Evolutionary conservation across 129 eudicot genomes (phyloP), one percentile per base, ranked within the genome.

Genomic region (Scalesia atractyloides): DNA sequence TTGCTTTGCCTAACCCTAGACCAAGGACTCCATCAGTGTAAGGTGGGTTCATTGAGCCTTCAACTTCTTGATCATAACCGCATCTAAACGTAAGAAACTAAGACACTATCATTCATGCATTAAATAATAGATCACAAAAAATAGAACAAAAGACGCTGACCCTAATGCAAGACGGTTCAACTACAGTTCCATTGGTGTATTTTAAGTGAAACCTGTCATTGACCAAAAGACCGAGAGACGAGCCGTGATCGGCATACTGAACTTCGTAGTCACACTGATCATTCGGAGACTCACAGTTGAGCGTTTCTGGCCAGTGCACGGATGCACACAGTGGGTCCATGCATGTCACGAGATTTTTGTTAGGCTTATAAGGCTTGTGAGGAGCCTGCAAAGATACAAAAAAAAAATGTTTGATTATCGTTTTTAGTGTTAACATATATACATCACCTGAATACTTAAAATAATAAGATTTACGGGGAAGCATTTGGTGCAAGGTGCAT

Each of bases 21-120:
- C 77, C 77, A 73, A 73, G 69, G 50, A 73, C 49, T 54, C 77
- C 77, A 47, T 73, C 77, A 24, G 65, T 56, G 61, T 26, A 15
- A 16, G 77, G 77, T 33, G 69, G 77, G 39, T 47, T 15, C 14
- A 9, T 11, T 11, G 69, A 41, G 4, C 19, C 33, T 17, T 54
- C 60, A 26, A 60, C 69, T 73, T 19, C 37, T 61, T 73, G 77
- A 17, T 59, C 24, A 58, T 73, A 73, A 16, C 77, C 77, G 17
- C 77, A 73, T 47, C 77, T 71, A 2, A 13, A 24, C 19, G 7
- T 34, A 72, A 0, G 5, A 41, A 15, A 20, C 9, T 36, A 36
- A 12, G 43, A 26, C 13, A 15, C 7, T 17, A 15, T 58, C 34
- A 44, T 14, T 17, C 33, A 20, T 19, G 13, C n/a, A 4, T 34